Conservation (phyloP, 148 eudicot genomes). For the Chenopodium berlandieri region DNA sequence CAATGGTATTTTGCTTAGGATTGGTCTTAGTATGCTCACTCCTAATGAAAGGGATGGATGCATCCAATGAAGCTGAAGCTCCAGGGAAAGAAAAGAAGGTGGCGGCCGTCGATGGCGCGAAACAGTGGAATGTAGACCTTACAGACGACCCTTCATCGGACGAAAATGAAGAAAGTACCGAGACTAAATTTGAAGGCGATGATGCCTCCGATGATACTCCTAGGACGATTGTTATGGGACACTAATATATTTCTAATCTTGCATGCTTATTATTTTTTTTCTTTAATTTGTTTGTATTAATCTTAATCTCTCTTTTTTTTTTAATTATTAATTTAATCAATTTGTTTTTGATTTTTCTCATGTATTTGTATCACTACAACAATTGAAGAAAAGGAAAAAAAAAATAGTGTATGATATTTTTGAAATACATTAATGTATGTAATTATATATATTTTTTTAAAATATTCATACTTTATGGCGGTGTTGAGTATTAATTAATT, state of each 20-base stretch:
- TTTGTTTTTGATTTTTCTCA: not conserved
- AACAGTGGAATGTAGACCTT: not conserved
- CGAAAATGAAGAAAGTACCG: not conserved
- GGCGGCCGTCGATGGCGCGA: not conserved
- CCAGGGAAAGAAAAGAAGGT: not conserved
- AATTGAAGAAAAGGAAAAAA: too few species aligned
- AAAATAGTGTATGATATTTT: too few species aligned
- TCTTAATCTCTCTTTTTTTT: too few species aligned
- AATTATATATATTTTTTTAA: too few species aligned
- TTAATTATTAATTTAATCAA: too few species aligned
- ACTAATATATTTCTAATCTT: not conserved
- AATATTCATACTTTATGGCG: too few species aligned
- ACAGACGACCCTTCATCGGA: not conserved
- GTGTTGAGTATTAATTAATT: too few species aligned
- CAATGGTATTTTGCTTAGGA: constrained; percentile 13
- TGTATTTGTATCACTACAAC: too few species aligned
- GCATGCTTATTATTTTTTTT: not conserved
- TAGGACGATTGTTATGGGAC: constrained; percentile 16
- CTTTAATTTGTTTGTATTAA: not conserved
- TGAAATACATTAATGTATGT: too few species aligned
- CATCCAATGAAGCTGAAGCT: not conserved
- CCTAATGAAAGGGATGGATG: constrained; percentile 3
- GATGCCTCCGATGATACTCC: not conserved
- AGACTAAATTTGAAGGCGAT: not conserved
- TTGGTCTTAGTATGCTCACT: constrained; percentile 20